Evolutionary conservation across 2,329 filamentous ascomycete species (phyloP).

Genomic region (Gnomoniopsis sp.): DNA sequence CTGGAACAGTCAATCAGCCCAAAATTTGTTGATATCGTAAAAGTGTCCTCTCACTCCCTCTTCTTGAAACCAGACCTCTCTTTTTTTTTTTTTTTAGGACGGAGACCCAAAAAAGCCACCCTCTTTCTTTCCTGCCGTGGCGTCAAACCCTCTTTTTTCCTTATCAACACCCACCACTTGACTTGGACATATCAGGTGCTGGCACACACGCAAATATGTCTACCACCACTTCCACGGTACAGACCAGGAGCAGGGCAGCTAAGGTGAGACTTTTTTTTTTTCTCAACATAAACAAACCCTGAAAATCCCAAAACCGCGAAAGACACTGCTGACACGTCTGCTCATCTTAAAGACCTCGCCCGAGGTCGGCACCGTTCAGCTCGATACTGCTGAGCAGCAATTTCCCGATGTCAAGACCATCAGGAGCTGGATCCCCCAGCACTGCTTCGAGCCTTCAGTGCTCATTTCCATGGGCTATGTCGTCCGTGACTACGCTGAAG

Average conservation of each 20-base stretch:
- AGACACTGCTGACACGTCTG: not conserved
- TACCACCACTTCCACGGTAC: conserved; percentile 12
- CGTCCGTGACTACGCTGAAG: conserved; percentile 51
- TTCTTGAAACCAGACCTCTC: not conserved
- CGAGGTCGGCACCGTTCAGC: conserved; percentile 1
- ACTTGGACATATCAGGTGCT: not conserved
- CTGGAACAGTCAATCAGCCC: conserved; percentile 10
- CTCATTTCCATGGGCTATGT: conserved; percentile 52
- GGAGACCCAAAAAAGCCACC: not conserved
- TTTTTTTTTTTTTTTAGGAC: not conserved
- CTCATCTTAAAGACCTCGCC: conserved; percentile 1
- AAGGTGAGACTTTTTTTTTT: conserved; percentile 6
- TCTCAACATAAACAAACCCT: not conserved
- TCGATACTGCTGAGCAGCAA: conserved; percentile 17
- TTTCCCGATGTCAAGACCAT: conserved; percentile 48
- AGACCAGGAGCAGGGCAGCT: conserved; percentile 16
- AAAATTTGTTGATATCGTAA: conserved; percentile 18
- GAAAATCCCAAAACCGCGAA: not conserved
- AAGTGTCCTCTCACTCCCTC: not conserved
- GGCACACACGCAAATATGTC: conserved; percentile 5
- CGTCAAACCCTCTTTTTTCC: not conserved
- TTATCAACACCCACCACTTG: not conserved
- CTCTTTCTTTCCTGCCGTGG: not conserved
- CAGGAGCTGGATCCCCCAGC: conserved; percentile 52
- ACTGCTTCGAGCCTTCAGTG: conserved; percentile 58